phyloP scores from a whole-genome alignment of 805 yeast species.

The Wickerhamomyces bisporus region DNA sequence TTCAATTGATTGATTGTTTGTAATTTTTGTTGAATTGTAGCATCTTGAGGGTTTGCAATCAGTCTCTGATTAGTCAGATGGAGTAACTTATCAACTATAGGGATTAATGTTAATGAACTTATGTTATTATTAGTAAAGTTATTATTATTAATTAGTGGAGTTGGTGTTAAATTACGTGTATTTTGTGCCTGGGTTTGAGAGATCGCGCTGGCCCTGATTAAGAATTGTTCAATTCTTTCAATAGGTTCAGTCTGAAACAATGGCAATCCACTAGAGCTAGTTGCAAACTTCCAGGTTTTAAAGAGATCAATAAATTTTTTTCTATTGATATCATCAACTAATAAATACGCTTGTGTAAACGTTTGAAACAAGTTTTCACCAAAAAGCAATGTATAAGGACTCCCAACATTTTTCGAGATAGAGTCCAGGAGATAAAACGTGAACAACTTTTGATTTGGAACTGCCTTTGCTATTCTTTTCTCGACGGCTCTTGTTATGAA shows the following conservation, averaged over 20 bases:
- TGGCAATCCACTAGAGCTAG: slow-evolving; percentile 55
- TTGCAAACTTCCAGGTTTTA: slow-evolving; percentile 81
- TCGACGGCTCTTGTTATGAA: slow-evolving; percentile 75
- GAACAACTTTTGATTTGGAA: slow-evolving; percentile 80
- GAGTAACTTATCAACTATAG: slow-evolving; percentile 31
- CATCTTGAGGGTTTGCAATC: slow-evolving; percentile 27
- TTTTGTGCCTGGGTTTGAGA: slow-evolving; percentile 23
- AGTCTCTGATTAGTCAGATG: slow-evolving; percentile 29
- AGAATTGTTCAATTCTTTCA: slow-evolving; percentile 66
- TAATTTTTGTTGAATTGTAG: slow-evolving; percentile 23
- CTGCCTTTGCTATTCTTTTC: slow-evolving; percentile 65
- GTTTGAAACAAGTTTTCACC: slow-evolving; percentile 63
- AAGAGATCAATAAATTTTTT: slow-evolving; percentile 70
- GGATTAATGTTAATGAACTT: slow-evolving; percentile 20
- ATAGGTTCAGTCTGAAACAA: slow-evolving; percentile 70
- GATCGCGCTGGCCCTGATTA: slow-evolving; percentile 53
- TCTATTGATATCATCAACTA: slow-evolving; percentile 72
- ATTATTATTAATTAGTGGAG: not conserved
- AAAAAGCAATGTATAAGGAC: slow-evolving; percentile 80
- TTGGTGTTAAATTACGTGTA: slow-evolving; percentile 11
- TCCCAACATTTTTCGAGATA: slow-evolving; percentile 83
- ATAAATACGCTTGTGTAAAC: slow-evolving; percentile 72
- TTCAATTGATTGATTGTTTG: slow-evolving; percentile 31
- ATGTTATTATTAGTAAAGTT: not conserved
- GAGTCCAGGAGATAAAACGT: slow-evolving; percentile 86